Percentiles rank a stretch among this genome's conserved stretches.
phyloP scores from a whole-genome alignment of 2,329 filamentous ascomycete species.

The Scedosporium dehoogii region DNA sequence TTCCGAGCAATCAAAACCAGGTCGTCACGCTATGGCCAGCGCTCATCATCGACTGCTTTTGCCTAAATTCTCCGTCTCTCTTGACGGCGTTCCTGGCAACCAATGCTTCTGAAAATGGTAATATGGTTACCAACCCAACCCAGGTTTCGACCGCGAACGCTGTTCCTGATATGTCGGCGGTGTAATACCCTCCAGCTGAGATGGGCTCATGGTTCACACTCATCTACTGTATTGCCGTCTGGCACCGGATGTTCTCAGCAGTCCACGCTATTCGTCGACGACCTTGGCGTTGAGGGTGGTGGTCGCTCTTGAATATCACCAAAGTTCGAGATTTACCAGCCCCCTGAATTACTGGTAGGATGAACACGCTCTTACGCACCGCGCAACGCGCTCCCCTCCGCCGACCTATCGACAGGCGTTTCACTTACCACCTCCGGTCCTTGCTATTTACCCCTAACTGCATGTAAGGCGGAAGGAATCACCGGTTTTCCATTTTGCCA shows the following conservation, averaged over 20 bases:
- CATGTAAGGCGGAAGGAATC: background rate
- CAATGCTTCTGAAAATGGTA: background rate
- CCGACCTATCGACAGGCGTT: background rate
- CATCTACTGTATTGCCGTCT: background rate
- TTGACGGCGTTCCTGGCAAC: background rate
- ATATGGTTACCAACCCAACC: background rate
- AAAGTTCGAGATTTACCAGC: background rate
- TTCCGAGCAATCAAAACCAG: slow-evolving; percentile 1
- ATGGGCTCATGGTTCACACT: background rate
- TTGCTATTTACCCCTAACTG: background rate
- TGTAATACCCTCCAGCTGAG: too few relatives aligned
- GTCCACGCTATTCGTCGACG: background rate
- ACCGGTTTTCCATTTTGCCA: background rate
- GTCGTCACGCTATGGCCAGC: background rate
- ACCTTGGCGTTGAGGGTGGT: background rate
- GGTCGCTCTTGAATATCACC: background rate
- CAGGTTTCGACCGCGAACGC: background rate
- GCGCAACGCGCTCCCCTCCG: background rate
- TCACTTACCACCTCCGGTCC: background rate
- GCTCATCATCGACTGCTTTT: slow-evolving; percentile 1
- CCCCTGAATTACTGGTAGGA: background rate
- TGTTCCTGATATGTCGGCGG: background rate
- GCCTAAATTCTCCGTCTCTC: slow-evolving; percentile 6
- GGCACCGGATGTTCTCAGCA: background rate
- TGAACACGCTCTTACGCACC: background rate